Conservation (phyloP, 2,329 filamentous ascomycete species). For the Allantophomopsis cytisporea region DNA sequence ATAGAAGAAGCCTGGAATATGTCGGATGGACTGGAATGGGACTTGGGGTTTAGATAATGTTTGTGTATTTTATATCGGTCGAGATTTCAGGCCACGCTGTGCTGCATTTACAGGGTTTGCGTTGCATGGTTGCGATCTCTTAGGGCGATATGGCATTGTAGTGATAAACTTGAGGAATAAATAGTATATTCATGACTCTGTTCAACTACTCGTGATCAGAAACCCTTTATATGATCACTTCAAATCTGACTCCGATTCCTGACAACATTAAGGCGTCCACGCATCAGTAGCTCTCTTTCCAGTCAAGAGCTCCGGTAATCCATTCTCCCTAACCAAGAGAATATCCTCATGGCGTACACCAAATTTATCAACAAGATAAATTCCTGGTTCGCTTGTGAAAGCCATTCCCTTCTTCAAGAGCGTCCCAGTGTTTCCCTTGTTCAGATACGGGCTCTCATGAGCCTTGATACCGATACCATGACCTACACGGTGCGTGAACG, state of each 20-base stretch:
- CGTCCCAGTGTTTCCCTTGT: conserved; percentile 40
- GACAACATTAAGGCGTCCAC: conserved; percentile 30
- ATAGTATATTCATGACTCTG: too few relatives aligned
- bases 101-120: too few relatives aligned
- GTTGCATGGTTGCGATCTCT: too few relatives aligned
- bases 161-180: too few relatives aligned
- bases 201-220: too few relatives aligned
- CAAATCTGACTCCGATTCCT: too few relatives aligned
- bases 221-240: too few relatives aligned
- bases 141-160: too few relatives aligned
- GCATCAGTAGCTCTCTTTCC: conserved; percentile 35
- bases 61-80: too few relatives aligned
- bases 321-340: conserved; percentile 38
- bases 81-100: too few relatives aligned
- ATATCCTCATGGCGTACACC: conserved; percentile 51
- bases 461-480: conserved; percentile 56
- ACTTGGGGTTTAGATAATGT: too few relatives aligned
- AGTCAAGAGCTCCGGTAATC: conserved; percentile 38
- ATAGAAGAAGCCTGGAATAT: background rate
- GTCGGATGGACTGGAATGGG: background rate
- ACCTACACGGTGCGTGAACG: conserved; percentile 48
- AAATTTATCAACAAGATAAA: conserved; percentile 45
- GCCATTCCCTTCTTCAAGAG: conserved; percentile 41
- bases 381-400: conserved; percentile 49
- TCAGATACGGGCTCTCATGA: conserved; percentile 50